These are phyloP conservation scores for Hymenoscyphus scutula DNA, from an alignment of 2,329 filamentous ascomycete species.

Conservation along the genomic window DNA sequence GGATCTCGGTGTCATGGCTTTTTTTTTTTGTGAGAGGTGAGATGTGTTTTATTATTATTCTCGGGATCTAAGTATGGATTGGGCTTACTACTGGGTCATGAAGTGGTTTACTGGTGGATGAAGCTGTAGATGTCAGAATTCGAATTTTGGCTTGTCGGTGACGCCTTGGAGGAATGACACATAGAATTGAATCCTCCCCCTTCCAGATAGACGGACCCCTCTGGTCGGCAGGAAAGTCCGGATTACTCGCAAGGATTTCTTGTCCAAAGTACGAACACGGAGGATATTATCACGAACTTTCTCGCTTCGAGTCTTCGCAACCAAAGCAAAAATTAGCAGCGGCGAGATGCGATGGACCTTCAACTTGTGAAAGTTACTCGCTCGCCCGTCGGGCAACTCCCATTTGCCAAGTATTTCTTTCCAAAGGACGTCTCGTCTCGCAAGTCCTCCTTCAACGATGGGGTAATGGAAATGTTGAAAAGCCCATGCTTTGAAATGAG, in stretches of 20 bases:
- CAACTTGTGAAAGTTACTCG: not conserved
- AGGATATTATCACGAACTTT: not conserved
- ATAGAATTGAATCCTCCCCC: not conserved
- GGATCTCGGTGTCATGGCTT: not conserved
- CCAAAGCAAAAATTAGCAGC: not conserved
- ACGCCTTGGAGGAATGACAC: not conserved
- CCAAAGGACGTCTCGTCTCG: no score
- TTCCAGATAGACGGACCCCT: not conserved
- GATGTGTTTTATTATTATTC: not conserved
- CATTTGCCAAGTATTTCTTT: not conserved
- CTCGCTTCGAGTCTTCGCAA: not conserved
- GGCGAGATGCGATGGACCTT: not conserved
- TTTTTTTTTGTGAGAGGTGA: not conserved
- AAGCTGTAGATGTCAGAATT: not conserved
- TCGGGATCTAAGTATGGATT: not conserved
- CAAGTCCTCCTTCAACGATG: not conserved
- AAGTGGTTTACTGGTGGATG: no score
- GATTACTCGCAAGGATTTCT: no score
- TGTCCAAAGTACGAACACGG: not conserved
- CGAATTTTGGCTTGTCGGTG: not conserved
- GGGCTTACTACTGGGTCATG: not conserved
- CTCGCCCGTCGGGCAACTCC: not conserved
- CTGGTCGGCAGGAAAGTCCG: not conserved
- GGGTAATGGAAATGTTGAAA: slow-evolving; percentile 3
- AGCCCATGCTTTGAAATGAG: not conserved